A percentile compares a stretch with the other conserved stretches of the same genome.
Conservation (phyloP, 2,329 filamentous ascomycete genomes). For the Uncinocarpus reesii region DNA sequence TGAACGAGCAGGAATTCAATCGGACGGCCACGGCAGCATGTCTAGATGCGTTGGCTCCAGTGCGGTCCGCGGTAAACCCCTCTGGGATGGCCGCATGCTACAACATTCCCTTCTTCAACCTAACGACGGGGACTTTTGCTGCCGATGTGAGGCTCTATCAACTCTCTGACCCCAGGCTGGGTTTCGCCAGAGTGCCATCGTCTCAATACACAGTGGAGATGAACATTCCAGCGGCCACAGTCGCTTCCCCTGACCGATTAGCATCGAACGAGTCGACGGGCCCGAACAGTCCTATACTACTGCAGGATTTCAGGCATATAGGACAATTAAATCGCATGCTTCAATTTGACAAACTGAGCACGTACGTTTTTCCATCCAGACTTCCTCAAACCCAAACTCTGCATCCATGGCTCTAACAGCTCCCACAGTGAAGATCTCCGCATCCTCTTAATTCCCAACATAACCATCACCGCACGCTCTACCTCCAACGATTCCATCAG, state of each 20-base stretch:
- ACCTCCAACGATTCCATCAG: conserved; percentile 10
- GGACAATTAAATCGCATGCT: conserved; percentile 24
- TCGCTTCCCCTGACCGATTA: conserved; percentile 18
- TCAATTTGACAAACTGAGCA: conserved; percentile 23
- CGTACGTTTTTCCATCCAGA: conserved; percentile 19
- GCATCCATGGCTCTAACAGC: no score
- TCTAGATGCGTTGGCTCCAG: conserved; percentile 42
- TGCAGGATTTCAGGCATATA: conserved; percentile 28
- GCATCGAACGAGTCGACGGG: conserved; percentile 10
- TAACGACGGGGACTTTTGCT: conserved; percentile 56
- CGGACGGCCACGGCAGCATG: conserved; percentile 49
- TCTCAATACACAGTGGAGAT: conserved; percentile 25
- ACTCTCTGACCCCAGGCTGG: conserved; percentile 47
- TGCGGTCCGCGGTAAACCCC: conserved; percentile 54
- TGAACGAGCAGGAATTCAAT: conserved; percentile 23
- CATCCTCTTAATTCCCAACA: conserved; percentile 28
- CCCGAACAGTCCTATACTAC: conserved; percentile 15
- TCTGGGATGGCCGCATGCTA: conserved; percentile 73
- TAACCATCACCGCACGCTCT: conserved; percentile 21
- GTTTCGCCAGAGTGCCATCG: conserved; percentile 36
- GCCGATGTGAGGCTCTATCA: conserved; percentile 68
- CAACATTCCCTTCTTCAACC: conserved; percentile 62
- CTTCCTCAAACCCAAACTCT: no score
- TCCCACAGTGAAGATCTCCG: conserved; percentile 21
- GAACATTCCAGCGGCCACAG: conserved; percentile 19